Base-by-base conservation (phyloP, 1,139 yeast genomes). In the Candida glucosophila region DNA sequence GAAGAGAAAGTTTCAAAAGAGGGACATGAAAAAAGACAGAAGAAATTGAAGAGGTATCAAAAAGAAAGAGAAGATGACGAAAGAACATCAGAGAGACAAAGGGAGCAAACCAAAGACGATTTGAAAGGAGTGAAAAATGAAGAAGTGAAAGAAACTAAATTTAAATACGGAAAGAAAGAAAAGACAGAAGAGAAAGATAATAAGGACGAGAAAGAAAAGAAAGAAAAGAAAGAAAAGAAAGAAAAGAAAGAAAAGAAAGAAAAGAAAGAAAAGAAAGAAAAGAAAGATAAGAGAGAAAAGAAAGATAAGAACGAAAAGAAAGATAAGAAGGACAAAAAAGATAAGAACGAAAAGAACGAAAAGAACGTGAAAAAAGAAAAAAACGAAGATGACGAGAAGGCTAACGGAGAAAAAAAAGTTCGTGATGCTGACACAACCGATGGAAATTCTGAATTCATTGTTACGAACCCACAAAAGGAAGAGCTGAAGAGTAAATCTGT, bases 101-200 rank as follows among this genome's bases (percentile, higher is more conserved):
- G 8, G 10, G 22, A 9, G 8, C 12, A 19, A 8, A 11, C 22
- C 12, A 19, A 8, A 9, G 11, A 19, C 8, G 11, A 8, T 20
- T 12, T 18, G 14, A 17, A 19, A 24, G 12, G 21, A 9, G 14
- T 12, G 14, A 13, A 15, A 13, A 15, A 7, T 7, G 33, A 43
- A 28, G 16, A 52, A 56, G 63, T 52, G 47, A 24, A 53, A 55
- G 33, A 59, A 54, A 28, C 39, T 41, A 29, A 52, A 51, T 35
- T n/a, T n/a, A n/a, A n/a, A n/a, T n/a, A n/a, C n/a, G n/a, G 67
- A 62, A 25, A 63, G 57, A 37, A 68, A 66, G 52, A 63, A 72
- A 54, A 66, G 61, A 49, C 39, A 39, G 53, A 44, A 10, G 47
- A 34, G 19, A 52, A 48, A 9, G 39, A 35, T 21, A 54, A 58